A percentile compares a stretch with the other conserved stretches of the same genome.
phyloP scores from a whole-genome alignment of 352 stramenopile genomes.

The Phytophthora europaea region DNA sequence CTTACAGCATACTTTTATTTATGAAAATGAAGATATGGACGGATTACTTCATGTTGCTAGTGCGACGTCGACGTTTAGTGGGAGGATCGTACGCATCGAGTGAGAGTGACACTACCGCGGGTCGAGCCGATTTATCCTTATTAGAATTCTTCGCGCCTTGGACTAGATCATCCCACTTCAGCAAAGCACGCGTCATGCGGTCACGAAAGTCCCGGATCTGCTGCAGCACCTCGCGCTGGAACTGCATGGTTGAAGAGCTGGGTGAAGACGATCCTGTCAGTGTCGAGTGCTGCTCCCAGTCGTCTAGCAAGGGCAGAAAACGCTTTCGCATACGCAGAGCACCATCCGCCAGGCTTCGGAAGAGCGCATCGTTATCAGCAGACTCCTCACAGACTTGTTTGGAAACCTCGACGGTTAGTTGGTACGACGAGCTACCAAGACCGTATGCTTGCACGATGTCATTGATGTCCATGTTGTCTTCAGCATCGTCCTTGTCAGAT shows the following conservation, averaged over 20 bases:
- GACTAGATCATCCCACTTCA: conserved; percentile 56
- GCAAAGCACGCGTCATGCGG: conserved; percentile 40
- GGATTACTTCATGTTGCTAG: background rate
- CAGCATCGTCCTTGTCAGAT: conserved; percentile 10
- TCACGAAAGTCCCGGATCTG: conserved; percentile 44
- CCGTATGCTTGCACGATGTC: conserved; percentile 84
- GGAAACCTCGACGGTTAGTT: conserved; percentile 74
- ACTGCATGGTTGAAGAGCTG: conserved; percentile 4
- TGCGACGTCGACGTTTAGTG: conserved; percentile 26
- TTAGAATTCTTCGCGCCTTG: conserved; percentile 29
- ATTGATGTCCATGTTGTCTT: conserved; percentile 73
- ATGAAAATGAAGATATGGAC: no score
- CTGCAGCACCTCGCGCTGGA: conserved; percentile 33
- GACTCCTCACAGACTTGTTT: conserved; percentile 68
- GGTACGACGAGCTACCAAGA: conserved; percentile 80
- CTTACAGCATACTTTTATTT: no score
- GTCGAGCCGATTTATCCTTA: background rate
- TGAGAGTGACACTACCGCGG: conserved; percentile 43
- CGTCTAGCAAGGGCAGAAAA: conserved; percentile 70
- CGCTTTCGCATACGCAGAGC: conserved; percentile 75
- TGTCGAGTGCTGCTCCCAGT: conserved; percentile 63
- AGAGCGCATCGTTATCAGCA: conserved; percentile 77
- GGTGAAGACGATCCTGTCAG: conserved; percentile 8
- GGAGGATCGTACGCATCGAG: conserved; percentile 41
- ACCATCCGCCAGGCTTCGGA: conserved; percentile 57